Conservation (phyloP, 371 early-diverging fungal species). For the Rhizopus stolonifer region DNA sequence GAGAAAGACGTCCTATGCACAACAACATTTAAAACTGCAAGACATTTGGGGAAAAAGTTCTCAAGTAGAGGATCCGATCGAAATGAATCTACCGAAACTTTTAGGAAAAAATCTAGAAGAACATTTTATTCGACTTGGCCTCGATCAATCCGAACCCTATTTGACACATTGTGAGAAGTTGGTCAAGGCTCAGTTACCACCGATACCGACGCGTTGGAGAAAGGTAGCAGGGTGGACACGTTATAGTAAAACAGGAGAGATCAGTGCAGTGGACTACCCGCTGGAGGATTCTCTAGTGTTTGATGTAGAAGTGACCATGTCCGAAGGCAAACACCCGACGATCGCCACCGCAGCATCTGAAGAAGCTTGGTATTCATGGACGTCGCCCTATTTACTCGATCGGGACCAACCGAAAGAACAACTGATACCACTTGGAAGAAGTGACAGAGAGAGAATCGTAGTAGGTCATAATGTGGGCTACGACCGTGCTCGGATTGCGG, state of each 20-base stretch:
- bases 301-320: constrained; percentile 85
- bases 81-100: constrained; percentile 52
- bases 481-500: constrained; percentile 86
- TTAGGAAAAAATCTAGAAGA: constrained; percentile 70
- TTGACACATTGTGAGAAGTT: constrained; percentile 54
- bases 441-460: constrained; percentile 49
- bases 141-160: constrained; percentile 56
- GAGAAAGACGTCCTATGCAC: constrained; percentile 40
- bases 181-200: constrained; percentile 44
- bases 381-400: constrained; percentile 67
- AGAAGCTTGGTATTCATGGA: constrained; percentile 91
- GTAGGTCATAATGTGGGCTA: constrained; percentile 94
- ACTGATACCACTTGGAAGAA: constrained; percentile 66
- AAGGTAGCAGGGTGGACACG: constrained; percentile 81
- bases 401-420: constrained; percentile 43
- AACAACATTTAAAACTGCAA: constrained; percentile 60
- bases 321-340: constrained; percentile 69
- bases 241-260: constrained; percentile 54
- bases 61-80: constrained; percentile 46
- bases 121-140: constrained; percentile 82
- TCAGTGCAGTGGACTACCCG: constrained; percentile 53
- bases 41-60: constrained; percentile 65
- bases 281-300: constrained; percentile 74
- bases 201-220: constrained; percentile 64
- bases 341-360: constrained; percentile 82